Evolutionary conservation across 257 asterid genomes (phyloP).

Genomic region (Fraxinus pennsylvanica): DNA sequence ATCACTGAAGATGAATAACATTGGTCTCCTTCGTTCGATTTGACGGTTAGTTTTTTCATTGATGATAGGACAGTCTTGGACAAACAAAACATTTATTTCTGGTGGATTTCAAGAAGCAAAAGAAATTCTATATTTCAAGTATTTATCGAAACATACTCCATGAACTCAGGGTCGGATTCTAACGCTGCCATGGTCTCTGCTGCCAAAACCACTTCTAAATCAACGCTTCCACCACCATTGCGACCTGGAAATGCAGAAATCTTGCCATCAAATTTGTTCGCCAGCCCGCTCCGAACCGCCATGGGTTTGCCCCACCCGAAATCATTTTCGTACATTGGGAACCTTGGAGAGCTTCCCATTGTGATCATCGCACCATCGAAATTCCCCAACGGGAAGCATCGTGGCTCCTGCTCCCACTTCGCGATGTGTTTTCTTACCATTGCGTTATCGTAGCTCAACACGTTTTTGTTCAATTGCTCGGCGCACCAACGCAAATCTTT

Average conservation of each 20-base stretch:
- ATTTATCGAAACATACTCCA: constrained; percentile 37
- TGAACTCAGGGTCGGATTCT: constrained; percentile 51
- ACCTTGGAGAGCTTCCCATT: constrained; percentile 54
- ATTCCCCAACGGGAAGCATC: constrained; percentile 11
- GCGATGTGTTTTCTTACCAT: not conserved
- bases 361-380: constrained; percentile 23
- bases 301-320: constrained; percentile 59
- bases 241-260: constrained; percentile 53
- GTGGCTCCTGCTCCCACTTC: constrained; percentile 37
- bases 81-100: no score
- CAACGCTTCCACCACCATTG: constrained; percentile 46
- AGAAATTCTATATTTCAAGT: no score
- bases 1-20: no score
- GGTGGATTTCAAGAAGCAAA: no score
- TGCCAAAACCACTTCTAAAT: constrained; percentile 45
- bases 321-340: constrained; percentile 53
- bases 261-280: constrained; percentile 53
- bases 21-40: no score
- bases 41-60: no score
- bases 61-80: no score
- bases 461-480: constrained; percentile 13
- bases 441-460: not conserved
- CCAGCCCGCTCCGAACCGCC: constrained; percentile 47
- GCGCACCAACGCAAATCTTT: constrained; percentile 22
- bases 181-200: constrained; percentile 51